A percentile compares a stretch with the other conserved stretches of the same genome.
phyloP scores from a whole-genome alignment of 2,329 filamentous ascomycete genomes.

The Xylariaceae sp. region DNA sequence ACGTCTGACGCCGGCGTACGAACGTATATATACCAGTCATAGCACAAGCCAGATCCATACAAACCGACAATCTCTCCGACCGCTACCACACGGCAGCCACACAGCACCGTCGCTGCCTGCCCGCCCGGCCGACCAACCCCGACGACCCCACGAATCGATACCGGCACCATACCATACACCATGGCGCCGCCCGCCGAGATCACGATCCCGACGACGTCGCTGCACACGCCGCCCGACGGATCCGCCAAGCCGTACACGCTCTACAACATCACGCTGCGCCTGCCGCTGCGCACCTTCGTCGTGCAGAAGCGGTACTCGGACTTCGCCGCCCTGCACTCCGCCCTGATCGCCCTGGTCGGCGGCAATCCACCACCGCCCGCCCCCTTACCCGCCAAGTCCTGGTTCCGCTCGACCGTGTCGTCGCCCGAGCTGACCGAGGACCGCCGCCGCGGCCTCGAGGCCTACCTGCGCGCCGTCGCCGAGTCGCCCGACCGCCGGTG shows the following conservation, averaged over 20 bases:
- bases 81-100: too few species aligned
- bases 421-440: slow-evolving; percentile 63
- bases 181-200: slow-evolving; percentile 63
- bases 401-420: slow-evolving; percentile 66
- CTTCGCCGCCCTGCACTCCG: slow-evolving; percentile 59
- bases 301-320: slow-evolving; percentile 79
- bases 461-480: slow-evolving; percentile 65
- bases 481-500: slow-evolving; percentile 67
- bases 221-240: slow-evolving; percentile 38
- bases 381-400: slow-evolving; percentile 64
- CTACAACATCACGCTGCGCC: slow-evolving; percentile 71
- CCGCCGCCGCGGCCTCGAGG: slow-evolving; percentile 60
- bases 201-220: slow-evolving; percentile 58
- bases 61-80: too few species aligned
- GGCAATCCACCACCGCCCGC: slow-evolving; percentile 62
- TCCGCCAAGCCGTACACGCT: slow-evolving; percentile 66
- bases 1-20: too few species aligned
- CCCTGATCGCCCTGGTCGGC: slow-evolving; percentile 53
- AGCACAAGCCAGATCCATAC: too few species aligned
- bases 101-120: too few species aligned
- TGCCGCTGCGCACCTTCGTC: slow-evolving; percentile 68
- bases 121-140: too few species aligned
- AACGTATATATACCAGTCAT: too few species aligned
- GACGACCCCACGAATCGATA: too few species aligned
- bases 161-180: too few species aligned